Base-by-base conservation (phyloP, 1,284 basidiomycete species). In the Paramarasmius palmivorus region DNA sequence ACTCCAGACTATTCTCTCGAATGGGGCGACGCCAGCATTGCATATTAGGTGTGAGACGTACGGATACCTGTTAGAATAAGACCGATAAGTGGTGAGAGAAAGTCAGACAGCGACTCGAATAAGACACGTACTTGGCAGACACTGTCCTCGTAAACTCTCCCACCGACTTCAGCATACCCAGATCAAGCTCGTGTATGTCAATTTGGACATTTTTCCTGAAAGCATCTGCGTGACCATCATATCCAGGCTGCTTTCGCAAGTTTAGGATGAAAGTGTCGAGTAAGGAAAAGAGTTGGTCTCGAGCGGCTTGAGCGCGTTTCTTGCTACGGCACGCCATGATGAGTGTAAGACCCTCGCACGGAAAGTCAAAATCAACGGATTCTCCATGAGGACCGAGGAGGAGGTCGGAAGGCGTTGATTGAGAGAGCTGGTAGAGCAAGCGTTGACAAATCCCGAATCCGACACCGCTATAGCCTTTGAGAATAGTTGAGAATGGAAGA, bases 391-490 rank as follows among this genome's bases (percentile, higher is more conserved):
- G 71, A 57, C 76, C 73, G 0, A 82, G 80, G 12, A 66, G 63
- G 0, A 79, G 75, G 62, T 88, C 85, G 15, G 74, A 66, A 1
- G 80, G 82, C 45, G 62, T 63, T 15, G 65, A 64, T 25, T 76
- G 72, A 4, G 83, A 83, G 19, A 95, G 76, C 64, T 92, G 87
- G 57, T 76, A 69, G 45, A 95, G 77, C 6, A 96, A 79, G 49
- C 92, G 86, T 55, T 90, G 83, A 71, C 92, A 94, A 47, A 92
- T 87, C 1, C 90, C 92, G 63, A 88, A 88, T 10, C 93, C 93
- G 26, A 95, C 79, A 53, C 93, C 93, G 49, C 93, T 95, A 12
- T 6, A 32, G 12, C n/a, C n/a, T 66, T 50, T 34, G 49, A 39
- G 26, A 4, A 40, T 46, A 32, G 44, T 19, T 15, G 50, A 23